These are phyloP conservation scores for Diplodia intermedia DNA, from an alignment of 2,329 filamentous ascomycete species.

Conservation along the genomic window DNA sequence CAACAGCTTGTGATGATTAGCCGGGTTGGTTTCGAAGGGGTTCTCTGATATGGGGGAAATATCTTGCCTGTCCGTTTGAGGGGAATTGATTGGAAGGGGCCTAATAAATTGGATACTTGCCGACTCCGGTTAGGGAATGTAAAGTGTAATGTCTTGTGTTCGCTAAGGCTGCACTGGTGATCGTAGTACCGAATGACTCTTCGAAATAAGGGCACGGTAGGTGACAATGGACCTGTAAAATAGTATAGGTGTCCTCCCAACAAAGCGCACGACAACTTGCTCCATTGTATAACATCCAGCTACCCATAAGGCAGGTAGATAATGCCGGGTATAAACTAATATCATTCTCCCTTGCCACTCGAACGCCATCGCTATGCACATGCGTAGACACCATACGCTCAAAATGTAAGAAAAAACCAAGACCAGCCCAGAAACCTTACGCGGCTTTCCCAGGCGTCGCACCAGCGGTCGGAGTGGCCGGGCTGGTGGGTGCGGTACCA, in stretches of 20 bases:
- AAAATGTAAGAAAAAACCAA: neutral
- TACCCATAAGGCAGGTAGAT: neutral
- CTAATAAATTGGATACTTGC: neutral
- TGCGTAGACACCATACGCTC: neutral
- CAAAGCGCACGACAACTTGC: neutral
- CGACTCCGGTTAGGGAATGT: neutral
- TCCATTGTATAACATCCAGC: neutral
- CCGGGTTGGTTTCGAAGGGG: neutral
- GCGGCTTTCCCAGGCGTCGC: slow-evolving; percentile 14
- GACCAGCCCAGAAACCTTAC: neutral
- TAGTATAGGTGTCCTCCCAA: neutral
- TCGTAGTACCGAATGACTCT: no score
- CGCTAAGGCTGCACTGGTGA: neutral
- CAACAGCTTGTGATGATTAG: neutral
- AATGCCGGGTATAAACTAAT: slow-evolving; percentile 11
- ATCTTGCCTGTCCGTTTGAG: neutral
- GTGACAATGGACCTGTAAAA: no score
- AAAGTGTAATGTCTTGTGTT: neutral
- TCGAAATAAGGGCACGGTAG: neutral
- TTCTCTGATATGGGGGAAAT: neutral
- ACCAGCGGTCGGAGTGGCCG: slow-evolving; percentile 30
- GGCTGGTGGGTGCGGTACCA: slow-evolving; percentile 45
- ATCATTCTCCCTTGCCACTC: neutral
- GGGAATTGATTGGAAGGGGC: neutral
- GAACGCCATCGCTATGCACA: slow-evolving; percentile 21